Conservation (phyloP, 441 rosid species). For the Populus hybrid region DNA sequence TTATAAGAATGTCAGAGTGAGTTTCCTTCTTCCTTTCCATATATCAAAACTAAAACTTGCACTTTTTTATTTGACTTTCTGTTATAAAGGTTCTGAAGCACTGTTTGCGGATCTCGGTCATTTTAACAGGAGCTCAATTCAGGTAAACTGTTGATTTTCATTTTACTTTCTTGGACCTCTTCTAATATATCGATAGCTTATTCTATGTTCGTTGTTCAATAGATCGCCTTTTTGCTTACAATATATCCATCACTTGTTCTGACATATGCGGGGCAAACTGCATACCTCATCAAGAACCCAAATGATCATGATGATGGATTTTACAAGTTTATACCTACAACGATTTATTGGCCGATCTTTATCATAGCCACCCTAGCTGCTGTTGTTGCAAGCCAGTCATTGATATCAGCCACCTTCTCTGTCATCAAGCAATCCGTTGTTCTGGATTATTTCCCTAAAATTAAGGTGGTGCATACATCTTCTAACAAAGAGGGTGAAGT, state of each 20-base stretch:
- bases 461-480: constrained; percentile 66
- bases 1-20: no score
- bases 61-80: constrained; percentile 5
- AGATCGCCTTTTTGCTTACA: constrained; percentile 56
- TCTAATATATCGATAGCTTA: not conserved
- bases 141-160: constrained; percentile 27
- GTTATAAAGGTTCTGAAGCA: constrained; percentile 57
- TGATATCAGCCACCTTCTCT: constrained; percentile 72
- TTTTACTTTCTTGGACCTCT: not conserved
- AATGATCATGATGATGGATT: constrained; percentile 57
- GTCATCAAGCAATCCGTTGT: constrained; percentile 72
- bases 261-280: constrained; percentile 73
- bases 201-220: constrained; percentile 22
- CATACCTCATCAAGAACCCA: constrained; percentile 60
- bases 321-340: constrained; percentile 55
- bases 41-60: not conserved
- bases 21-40: not conserved
- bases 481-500: constrained; percentile 65
- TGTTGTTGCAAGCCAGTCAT: constrained; percentile 65
- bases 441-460: constrained; percentile 67
- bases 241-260: constrained; percentile 66
- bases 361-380: constrained; percentile 55
- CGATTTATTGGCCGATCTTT: constrained; percentile 64
- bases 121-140: constrained; percentile 60
- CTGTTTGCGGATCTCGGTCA: constrained; percentile 77